phyloP scores from a whole-genome alignment of 306 rosid genomes.

The Trifolium pratense region DNA sequence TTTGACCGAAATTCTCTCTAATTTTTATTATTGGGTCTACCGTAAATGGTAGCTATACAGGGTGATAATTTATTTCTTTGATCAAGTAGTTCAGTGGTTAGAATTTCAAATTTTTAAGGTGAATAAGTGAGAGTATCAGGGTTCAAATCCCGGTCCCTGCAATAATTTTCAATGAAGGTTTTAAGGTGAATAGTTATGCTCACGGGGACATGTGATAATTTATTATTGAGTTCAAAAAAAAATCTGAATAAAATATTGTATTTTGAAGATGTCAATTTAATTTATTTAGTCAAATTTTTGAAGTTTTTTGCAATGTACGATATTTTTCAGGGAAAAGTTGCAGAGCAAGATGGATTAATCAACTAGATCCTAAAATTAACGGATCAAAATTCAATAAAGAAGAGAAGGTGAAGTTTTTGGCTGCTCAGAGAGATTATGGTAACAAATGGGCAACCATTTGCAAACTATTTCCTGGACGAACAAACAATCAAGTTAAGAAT shows the following conservation, averaged over 20 bases:
- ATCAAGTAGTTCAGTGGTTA: too few relatives aligned
- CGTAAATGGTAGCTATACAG: background rate
- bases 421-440: constrained; percentile 67
- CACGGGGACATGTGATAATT: too few relatives aligned
- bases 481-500: constrained; percentile 83
- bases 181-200: too few relatives aligned
- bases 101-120: too few relatives aligned
- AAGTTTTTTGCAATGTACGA: background rate
- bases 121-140: too few relatives aligned
- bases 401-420: constrained; percentile 68
- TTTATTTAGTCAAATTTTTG: background rate
- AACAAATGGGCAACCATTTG: constrained; percentile 88
- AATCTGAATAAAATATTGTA: too few relatives aligned
- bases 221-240: too few relatives aligned
- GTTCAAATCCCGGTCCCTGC: too few relatives aligned
- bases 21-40: background rate
- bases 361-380: constrained; percentile 79
- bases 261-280: background rate
- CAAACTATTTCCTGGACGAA: constrained; percentile 76
- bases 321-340: constrained; percentile 74
- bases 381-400: constrained; percentile 59
- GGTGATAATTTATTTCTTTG: too few relatives aligned
- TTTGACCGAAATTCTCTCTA: background rate
- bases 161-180: too few relatives aligned
- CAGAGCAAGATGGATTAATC: constrained; percentile 90